Percentiles rank a stretch among this genome's conserved stretches.
Evolutionary conservation across 2,329 filamentous ascomycete species (phyloP).

Genomic region (Colletotrichum sp.): DNA sequence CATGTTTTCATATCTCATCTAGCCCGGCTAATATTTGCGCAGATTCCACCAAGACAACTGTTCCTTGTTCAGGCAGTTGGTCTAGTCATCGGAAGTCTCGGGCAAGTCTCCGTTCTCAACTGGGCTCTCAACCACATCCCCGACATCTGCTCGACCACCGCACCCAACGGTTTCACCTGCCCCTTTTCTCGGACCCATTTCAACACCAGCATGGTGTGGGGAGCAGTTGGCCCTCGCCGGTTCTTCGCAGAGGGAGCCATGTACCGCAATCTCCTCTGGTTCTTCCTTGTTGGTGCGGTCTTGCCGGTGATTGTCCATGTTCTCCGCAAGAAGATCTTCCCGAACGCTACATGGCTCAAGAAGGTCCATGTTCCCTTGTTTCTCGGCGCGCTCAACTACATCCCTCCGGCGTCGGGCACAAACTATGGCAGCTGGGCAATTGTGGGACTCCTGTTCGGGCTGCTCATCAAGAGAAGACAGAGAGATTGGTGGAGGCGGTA

Average conservation of each 20-base stretch:
- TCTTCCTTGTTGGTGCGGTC: slow-evolving; percentile 56
- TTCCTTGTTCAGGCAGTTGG: slow-evolving; percentile 49
- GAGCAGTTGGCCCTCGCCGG: slow-evolving; percentile 58
- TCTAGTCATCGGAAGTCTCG: slow-evolving; percentile 45
- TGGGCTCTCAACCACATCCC: slow-evolving; percentile 49
- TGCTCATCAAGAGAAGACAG: slow-evolving; percentile 27
- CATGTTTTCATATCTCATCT: background rate
- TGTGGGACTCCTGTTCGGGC: slow-evolving; percentile 31
- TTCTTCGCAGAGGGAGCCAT: slow-evolving; percentile 58
- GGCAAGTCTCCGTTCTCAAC: slow-evolving; percentile 44
- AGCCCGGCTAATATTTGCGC: background rate
- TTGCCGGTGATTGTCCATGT: slow-evolving; percentile 53
- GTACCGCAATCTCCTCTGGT: slow-evolving; percentile 55
- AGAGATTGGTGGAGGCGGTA: slow-evolving; percentile 33
- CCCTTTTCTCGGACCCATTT: slow-evolving; percentile 45
- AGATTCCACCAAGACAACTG: slow-evolving; percentile 46
- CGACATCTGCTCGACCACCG: slow-evolving; percentile 49
- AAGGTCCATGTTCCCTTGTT: slow-evolving; percentile 34
- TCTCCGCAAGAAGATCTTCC: slow-evolving; percentile 24
- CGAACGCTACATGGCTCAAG: slow-evolving; percentile 16
- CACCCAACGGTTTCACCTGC: slow-evolving; percentile 51
- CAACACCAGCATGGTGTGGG: slow-evolving; percentile 61
- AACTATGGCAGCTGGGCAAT: slow-evolving; percentile 37
- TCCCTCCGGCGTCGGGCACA: slow-evolving; percentile 34
- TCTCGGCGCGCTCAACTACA: slow-evolving; percentile 34